phyloP scores from a whole-genome alignment of 345 rosid species.

The Psidium friedrichsthalianum region DNA sequence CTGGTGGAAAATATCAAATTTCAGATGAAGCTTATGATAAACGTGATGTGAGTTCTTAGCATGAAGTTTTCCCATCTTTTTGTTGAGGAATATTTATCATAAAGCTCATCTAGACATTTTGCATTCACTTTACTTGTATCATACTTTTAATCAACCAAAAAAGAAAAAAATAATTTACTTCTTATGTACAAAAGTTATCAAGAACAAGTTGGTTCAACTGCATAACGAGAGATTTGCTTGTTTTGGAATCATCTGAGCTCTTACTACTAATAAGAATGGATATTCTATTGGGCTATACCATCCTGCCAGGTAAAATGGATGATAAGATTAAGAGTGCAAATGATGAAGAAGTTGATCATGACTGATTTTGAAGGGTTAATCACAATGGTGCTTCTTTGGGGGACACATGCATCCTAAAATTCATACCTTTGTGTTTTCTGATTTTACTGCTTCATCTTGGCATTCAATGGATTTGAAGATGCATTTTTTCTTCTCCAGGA shows the following conservation, averaged over 20 bases:
- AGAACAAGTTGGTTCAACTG: neutral
- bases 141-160: neutral
- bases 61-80: neutral
- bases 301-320: neutral
- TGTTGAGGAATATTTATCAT: neutral
- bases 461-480: neutral
- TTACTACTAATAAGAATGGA: neutral
- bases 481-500: constrained; percentile 19
- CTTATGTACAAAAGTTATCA: neutral
- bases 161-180: no score
- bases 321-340: neutral
- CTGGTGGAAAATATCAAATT: constrained; percentile 66
- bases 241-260: neutral
- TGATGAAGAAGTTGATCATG: neutral
- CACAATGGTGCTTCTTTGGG: neutral
- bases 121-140: neutral
- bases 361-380: neutral
- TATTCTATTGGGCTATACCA: neutral
- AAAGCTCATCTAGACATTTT: neutral
- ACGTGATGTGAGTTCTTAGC: constrained; percentile 31
- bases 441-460: neutral
- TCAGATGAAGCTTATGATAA: constrained; percentile 79
- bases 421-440: neutral
- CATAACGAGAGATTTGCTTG: neutral
- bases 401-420: neutral